Percentiles rank a stretch among this genome's conserved stretches.
Evolutionary conservation across 345 rosid genomes (phyloP).

Genomic region (Eucalyptus caleyi): DNA sequence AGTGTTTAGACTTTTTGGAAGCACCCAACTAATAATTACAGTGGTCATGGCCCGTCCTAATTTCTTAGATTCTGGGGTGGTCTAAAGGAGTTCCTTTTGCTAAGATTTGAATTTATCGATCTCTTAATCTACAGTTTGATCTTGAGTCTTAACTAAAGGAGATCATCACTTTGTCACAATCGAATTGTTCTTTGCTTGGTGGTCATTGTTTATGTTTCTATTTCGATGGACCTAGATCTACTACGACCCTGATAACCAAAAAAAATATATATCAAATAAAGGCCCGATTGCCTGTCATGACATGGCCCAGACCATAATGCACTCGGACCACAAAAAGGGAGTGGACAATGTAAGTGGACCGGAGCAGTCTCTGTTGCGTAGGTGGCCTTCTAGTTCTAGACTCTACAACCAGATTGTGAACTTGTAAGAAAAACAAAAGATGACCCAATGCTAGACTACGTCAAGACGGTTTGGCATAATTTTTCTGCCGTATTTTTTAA

Average conservation of each 20-base stretch:
- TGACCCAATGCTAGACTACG: neutral
- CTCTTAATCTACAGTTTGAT: too few relatives aligned
- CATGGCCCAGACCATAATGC: neutral
- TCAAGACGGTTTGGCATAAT: neutral
- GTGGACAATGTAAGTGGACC: neutral
- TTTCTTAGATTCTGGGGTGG: too few relatives aligned
- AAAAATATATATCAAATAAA: too few relatives aligned
- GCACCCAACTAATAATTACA: too few relatives aligned
- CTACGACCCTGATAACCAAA: fast-evolving
- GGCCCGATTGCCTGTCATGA: neutral
- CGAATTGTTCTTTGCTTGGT: fast-evolving
- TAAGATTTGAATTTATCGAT: too few relatives aligned
- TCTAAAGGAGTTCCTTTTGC: too few relatives aligned
- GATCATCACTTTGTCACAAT: neutral
- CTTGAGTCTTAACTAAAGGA: neutral
- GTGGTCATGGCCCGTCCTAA: fast-evolving
- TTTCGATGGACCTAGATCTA: neutral
- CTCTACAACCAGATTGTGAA: neutral
- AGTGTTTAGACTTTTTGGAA: too few relatives aligned
- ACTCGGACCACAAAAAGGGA: neutral
- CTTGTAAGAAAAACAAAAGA: neutral
- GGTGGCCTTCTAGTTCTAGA: neutral
- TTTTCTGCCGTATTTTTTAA: neutral
- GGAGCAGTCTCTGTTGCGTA: neutral
- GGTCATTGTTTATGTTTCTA: neutral